These are phyloP conservation scores for Albophoma yamanashiensis DNA, from an alignment of 2,329 filamentous ascomycete species.

Conservation along the genomic window DNA sequence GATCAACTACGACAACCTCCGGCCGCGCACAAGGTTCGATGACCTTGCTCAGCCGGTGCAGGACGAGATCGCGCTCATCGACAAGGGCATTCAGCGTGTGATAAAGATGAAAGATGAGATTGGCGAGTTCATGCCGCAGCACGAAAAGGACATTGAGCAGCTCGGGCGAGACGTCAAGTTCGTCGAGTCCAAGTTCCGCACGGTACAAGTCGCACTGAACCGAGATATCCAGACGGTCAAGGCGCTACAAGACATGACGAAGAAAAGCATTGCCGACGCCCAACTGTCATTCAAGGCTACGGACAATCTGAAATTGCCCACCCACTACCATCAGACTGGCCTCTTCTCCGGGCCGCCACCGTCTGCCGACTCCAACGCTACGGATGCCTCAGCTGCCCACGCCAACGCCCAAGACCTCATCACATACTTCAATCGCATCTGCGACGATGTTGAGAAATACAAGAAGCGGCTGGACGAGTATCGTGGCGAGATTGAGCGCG, in stretches of 20 bases:
- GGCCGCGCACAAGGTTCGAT: conserved; percentile 83
- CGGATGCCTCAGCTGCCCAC: conserved; percentile 23
- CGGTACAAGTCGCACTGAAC: conserved; percentile 32
- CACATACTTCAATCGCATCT: conserved; percentile 33
- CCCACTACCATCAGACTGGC: conserved; percentile 39
- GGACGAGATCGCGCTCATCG: conserved; percentile 64
- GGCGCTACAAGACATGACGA: conserved; percentile 46
- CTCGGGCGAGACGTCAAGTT: conserved; percentile 36
- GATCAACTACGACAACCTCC: conserved; percentile 68
- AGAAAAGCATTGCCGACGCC: conserved; percentile 59
- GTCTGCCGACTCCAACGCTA: conserved; percentile 14
- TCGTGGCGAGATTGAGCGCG: conserved; percentile 33
- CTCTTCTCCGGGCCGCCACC: conserved; percentile 26
- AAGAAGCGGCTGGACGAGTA: conserved; percentile 32
- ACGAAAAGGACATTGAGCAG: conserved; percentile 36
- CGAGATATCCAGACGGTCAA: conserved; percentile 53
- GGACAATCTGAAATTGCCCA: conserved; percentile 62
- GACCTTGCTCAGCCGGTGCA: conserved; percentile 79
- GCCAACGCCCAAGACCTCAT: conserved; percentile 31
- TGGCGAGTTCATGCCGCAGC: conserved; percentile 52
- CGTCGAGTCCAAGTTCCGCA: conserved; percentile 36
- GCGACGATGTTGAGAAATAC: conserved; percentile 31
- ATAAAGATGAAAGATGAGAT: conserved; percentile 71
- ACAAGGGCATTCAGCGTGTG: conserved; percentile 70
- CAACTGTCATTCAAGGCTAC: conserved; percentile 63